Evolutionary conservation across 164 flowering plant genomes (phyloP), one percentile per base, ranked within the genome.

Genomic region (Pachysandra terminalis): DNA sequence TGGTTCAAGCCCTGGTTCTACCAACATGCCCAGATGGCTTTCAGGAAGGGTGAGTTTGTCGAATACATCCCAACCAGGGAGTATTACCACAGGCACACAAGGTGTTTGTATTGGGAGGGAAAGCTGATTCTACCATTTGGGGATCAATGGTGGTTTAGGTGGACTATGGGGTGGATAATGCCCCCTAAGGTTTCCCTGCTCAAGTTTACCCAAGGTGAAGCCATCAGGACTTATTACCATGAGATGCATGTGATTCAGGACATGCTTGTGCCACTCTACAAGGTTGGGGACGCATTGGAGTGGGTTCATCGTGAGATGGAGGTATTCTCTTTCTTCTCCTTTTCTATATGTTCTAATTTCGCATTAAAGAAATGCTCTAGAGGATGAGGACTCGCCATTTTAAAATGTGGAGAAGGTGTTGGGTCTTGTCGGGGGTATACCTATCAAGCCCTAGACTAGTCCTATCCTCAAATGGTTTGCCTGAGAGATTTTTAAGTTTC

Each of bases 1-100:
- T 96, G 99, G 99, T 93, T 81, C 69, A 96, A 96, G 66, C 87
- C 95, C 21, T 96, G 99, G 99, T 96, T 96, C 73, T 96, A 96
- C 75, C 99, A 96, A 80, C 96, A 93, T 71, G 98, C 98, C 0
- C 79, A 85, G 74, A 87, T 66, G 9, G 97, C 98, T 3, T 73
- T 96, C 23, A 83, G 87, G 84, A 93, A 74, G 74, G 99, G 98
- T 53, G 96, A 89, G 77, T 96, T 96, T 80, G 96, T 91, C 16
- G 99, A 96, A 84, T 96, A 93, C 76, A 93, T 96, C 25, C 99
- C 99, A 0, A 96, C 98, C 32, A 83, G 99, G 73, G 95, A 95
- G 2, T 95, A 88, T 67, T 93, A 95, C 75, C 99, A 95, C 78
- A 85, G 99, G 84, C 99, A 95, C 82, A 93, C 99, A 0, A 84